These are phyloP conservation scores for Sporobolomyces phaffii DNA, from an alignment of 768 basidiomycete species.

Conservation along the genomic window DNA sequence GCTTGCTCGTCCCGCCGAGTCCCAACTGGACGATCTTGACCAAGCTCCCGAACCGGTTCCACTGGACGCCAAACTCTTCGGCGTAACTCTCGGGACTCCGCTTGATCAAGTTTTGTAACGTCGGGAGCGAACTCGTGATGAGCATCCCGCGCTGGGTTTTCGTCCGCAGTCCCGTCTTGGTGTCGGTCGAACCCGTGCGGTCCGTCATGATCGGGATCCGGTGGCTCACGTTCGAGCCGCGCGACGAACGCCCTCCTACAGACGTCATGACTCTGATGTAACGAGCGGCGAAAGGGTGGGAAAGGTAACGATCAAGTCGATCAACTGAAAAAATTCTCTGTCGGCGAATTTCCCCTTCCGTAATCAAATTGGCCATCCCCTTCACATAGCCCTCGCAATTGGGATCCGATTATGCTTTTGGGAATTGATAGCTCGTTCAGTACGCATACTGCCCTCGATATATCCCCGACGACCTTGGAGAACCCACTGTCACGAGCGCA, in stretches of 20 bases:
- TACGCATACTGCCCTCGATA: too few relatives aligned
- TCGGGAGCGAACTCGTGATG: slow-evolving; percentile 81
- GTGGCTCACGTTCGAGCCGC: background rate
- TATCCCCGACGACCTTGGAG: too few relatives aligned
- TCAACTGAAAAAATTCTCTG: too few relatives aligned
- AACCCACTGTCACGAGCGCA: too few relatives aligned
- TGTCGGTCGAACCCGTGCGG: slow-evolving; percentile 8
- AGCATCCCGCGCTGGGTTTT: slow-evolving; percentile 47
- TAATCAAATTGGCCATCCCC: too few relatives aligned
- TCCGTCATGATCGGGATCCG: background rate
- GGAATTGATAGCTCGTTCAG: too few relatives aligned
- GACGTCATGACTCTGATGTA: background rate
- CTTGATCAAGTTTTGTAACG: slow-evolving; percentile 95
- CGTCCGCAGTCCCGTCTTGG: slow-evolving; percentile 14
- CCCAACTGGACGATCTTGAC: slow-evolving; percentile 57
- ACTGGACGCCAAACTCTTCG: slow-evolving; percentile 94
- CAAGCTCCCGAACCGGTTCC: slow-evolving; percentile 85
- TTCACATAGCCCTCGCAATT: too few relatives aligned
- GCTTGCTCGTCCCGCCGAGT: slow-evolving; percentile 33
- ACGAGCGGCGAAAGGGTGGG: background rate
- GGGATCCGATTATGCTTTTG: too few relatives aligned
- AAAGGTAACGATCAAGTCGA: background rate
- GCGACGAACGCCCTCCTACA: too few relatives aligned
- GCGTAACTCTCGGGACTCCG: slow-evolving; percentile 81
- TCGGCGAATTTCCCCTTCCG: too few relatives aligned